Evolutionary conservation across 768 basidiomycete genomes (phyloP).

Genomic region (Trichaptum fuscoviolaceum): DNA sequence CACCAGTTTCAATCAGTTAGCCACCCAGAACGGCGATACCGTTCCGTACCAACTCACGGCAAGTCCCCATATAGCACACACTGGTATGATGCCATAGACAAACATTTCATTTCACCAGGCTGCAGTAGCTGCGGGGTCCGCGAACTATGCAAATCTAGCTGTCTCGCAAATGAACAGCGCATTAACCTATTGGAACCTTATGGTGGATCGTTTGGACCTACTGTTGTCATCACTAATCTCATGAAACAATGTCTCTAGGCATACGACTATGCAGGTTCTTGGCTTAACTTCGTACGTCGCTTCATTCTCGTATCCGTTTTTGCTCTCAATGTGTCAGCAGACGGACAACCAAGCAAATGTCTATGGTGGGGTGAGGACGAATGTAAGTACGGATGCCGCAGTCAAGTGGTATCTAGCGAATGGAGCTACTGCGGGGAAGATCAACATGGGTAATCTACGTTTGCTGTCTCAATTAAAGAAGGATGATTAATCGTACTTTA

Average conservation of each 20-base stretch:
- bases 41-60: constrained; percentile 55
- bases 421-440: constrained; percentile 62
- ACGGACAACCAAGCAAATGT: constrained; percentile 60
- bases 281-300: constrained; percentile 48
- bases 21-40: constrained; percentile 52
- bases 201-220: constrained; percentile 42
- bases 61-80: constrained; percentile 5
- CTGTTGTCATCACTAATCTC: neutral
- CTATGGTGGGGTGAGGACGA: constrained; percentile 58
- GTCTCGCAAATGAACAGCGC: constrained; percentile 61
- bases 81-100: neutral
- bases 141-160: constrained; percentile 52
- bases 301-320: neutral
- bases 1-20: constrained; percentile 54
- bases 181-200: constrained; percentile 76
- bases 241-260: constrained; percentile 35
- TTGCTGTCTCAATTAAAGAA: neutral
- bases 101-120: constrained; percentile 25
- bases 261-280: constrained; percentile 76
- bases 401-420: constrained; percentile 52
- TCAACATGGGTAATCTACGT: constrained; percentile 49
- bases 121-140: constrained; percentile 59
- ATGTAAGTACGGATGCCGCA: constrained; percentile 63
- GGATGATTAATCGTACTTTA: constrained; percentile 8
- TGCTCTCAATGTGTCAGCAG: constrained; percentile 17